A percentile compares a stretch with the other conserved stretches of the same genome.
phyloP scores from a whole-genome alignment of 345 rosid species.

The Dimocarpus longan region DNA sequence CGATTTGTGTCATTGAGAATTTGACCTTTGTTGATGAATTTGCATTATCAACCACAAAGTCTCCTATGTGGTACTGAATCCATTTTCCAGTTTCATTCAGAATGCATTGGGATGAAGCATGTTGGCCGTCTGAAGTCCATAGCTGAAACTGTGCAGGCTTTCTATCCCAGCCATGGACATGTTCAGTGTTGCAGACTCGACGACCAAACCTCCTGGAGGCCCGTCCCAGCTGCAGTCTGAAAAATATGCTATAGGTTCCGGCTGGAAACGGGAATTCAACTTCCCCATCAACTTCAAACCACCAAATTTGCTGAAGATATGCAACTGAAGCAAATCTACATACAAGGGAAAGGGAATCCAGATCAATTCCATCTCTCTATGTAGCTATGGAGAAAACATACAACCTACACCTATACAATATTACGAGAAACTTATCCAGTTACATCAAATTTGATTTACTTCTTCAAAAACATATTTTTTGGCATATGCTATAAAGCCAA shows the following conservation, averaged over 20 bases:
- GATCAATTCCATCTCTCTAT: slow-evolving; percentile 19
- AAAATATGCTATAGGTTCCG: slow-evolving; percentile 79
- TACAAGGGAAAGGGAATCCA: slow-evolving; percentile 12
- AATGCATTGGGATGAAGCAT: slow-evolving; percentile 67
- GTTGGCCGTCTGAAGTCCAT: slow-evolving; percentile 85
- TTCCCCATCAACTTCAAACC: slow-evolving; percentile 91
- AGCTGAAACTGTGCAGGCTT: slow-evolving; percentile 90
- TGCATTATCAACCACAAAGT: slow-evolving; percentile 56
- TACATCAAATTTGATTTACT: slow-evolving; percentile 1
- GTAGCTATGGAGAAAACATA: background rate
- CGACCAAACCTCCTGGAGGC: slow-evolving; percentile 69
- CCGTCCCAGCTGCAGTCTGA: slow-evolving; percentile 82
- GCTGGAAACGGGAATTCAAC: slow-evolving; percentile 89
- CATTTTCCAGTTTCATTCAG: slow-evolving; percentile 71
- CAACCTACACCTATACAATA: background rate
- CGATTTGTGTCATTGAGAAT: slow-evolving; percentile 92
- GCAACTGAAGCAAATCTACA: slow-evolving; percentile 75
- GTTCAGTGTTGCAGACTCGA: slow-evolving; percentile 64
- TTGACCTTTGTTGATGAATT: slow-evolving; percentile 49
- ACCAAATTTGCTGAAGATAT: slow-evolving; percentile 95
- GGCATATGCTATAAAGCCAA: background rate
- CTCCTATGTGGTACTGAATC: slow-evolving; percentile 82
- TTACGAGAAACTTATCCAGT: background rate
- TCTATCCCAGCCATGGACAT: slow-evolving; percentile 89
- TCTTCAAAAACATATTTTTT: background rate